Conservation (phyloP, 225 moss, liverwort and hornwort genomes). For the Anthoceros angustus region DNA sequence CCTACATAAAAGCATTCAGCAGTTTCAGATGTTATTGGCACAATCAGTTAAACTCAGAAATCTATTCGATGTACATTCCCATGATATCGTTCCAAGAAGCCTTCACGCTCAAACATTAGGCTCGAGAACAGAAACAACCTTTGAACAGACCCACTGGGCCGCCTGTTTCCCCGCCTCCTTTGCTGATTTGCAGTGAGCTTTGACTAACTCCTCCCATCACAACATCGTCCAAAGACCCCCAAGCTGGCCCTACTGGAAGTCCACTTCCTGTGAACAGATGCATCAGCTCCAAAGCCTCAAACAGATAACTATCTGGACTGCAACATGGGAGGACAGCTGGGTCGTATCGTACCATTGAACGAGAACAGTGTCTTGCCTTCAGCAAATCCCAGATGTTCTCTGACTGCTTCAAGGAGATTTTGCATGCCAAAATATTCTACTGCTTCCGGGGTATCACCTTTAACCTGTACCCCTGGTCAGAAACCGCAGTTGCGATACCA, state of each 20-base stretch:
- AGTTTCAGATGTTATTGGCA: background rate
- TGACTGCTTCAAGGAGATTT: slow-evolving; percentile 60
- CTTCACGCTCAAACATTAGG: background rate
- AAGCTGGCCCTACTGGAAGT: slow-evolving; percentile 57
- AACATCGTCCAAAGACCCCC: slow-evolving; percentile 90
- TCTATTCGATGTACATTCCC: background rate
- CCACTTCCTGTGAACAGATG: slow-evolving; percentile 20
- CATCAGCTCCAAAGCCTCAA: background rate
- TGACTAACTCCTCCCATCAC: slow-evolving; percentile 94
- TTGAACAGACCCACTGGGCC: slow-evolving; percentile 53
- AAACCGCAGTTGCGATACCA: background rate
- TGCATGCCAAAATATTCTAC: slow-evolving; percentile 62
- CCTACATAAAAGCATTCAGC: slow-evolving; percentile 10
- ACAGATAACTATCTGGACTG: background rate
- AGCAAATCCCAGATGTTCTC: slow-evolving; percentile 31
- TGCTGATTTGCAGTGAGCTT: slow-evolving; percentile 59
- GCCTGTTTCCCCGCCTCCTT: slow-evolving; percentile 46
- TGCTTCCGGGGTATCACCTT: slow-evolving; percentile 73
- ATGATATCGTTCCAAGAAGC: background rate
- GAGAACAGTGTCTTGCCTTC: slow-evolving; percentile 31
- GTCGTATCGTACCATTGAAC: slow-evolving; percentile 12
- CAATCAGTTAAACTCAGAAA: background rate
- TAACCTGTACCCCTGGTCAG: slow-evolving; percentile 18
- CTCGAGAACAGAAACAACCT: slow-evolving; percentile 17
- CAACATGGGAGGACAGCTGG: slow-evolving; percentile 5